Evolutionary conservation across 2,329 filamentous ascomycete genomes (phyloP).

Genomic region (Phoma sp.): DNA sequence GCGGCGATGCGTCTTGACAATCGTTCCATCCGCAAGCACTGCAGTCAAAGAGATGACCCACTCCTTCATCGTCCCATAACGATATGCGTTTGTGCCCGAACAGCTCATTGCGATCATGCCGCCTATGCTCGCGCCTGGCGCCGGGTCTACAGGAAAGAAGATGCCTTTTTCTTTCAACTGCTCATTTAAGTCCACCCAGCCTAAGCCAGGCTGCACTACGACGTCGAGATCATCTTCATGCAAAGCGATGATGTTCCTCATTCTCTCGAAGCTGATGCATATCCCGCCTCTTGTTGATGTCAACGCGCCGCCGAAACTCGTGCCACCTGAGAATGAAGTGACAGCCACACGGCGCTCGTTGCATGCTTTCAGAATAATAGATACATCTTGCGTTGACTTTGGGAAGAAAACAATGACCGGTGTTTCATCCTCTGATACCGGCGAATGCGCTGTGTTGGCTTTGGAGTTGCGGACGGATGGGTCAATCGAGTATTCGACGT

Average conservation of each 20-base stretch:
- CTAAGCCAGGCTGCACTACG: constrained; percentile 68
- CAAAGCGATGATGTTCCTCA: constrained; percentile 82
- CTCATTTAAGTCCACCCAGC: constrained; percentile 85
- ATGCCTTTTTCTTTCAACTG: constrained; percentile 69
- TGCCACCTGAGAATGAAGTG: constrained; percentile 86
- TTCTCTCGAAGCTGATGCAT: constrained; percentile 81
- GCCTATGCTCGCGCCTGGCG: constrained; percentile 87
- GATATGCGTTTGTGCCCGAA: constrained; percentile 85
- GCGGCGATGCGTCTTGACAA: constrained; percentile 85
- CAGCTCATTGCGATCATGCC: constrained; percentile 76
- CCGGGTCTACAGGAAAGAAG: constrained; percentile 93
- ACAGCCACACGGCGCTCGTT: constrained; percentile 80
- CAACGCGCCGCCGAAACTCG: constrained; percentile 86
- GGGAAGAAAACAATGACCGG: constrained; percentile 74
- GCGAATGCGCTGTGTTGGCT: constrained; percentile 36
- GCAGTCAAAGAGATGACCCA: constrained; percentile 88
- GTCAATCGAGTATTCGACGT: constrained; percentile 19
- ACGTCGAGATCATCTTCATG: constrained; percentile 73
- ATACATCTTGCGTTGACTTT: constrained; percentile 77
- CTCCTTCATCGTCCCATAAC: constrained; percentile 92
- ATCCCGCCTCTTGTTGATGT: constrained; percentile 80
- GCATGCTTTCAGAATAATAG: constrained; percentile 82
- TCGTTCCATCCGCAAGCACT: constrained; percentile 84
- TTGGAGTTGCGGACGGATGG: constrained; percentile 18
- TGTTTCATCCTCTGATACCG: constrained; percentile 37